Evolutionary conservation across 2,329 filamentous ascomycete species (phyloP).

Genomic region (Ustulina deusta): DNA sequence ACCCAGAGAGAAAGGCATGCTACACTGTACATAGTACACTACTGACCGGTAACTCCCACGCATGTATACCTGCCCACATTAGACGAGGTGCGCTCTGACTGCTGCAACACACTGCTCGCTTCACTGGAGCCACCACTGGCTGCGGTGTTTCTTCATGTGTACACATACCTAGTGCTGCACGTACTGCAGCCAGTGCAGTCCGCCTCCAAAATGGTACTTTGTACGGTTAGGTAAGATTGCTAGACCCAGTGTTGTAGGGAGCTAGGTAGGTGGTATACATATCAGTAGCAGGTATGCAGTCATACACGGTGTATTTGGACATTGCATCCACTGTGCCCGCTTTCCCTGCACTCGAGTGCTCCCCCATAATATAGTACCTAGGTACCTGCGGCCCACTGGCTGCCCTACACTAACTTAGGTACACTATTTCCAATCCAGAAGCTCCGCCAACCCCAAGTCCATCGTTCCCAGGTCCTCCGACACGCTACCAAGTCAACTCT

Average conservation of each 20-base stretch:
- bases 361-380: slow-evolving; percentile 12
- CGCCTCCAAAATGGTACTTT: slow-evolving; percentile 5
- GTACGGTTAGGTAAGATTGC: slow-evolving; percentile 22
- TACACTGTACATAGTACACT: slow-evolving; percentile 16
- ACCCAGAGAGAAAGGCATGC: slow-evolving; percentile 37
- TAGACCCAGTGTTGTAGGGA: background rate
- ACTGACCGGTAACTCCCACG: background rate
- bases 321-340: slow-evolving; percentile 6
- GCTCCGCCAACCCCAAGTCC: slow-evolving; percentile 35
- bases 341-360: slow-evolving; percentile 8
- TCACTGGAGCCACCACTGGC: slow-evolving; percentile 24
- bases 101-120: slow-evolving; percentile 31
- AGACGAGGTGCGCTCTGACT: slow-evolving; percentile 13
- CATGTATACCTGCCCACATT: slow-evolving; percentile 2
- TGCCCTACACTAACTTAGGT: slow-evolving; percentile 19
- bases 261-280: background rate
- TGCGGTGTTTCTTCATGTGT: slow-evolving; percentile 17
- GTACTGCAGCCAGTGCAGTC: background rate
- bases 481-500: slow-evolving; percentile 22
- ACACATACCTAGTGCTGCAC: slow-evolving; percentile 4
- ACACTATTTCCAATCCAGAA: slow-evolving; percentile 38
- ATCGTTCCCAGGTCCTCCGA: slow-evolving; percentile 22
- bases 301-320: background rate
- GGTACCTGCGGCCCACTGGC: slow-evolving; percentile 7
- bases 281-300: background rate